Base-by-base conservation (phyloP, 805 yeast species). In the Sungouiozyma intestinalis region DNA sequence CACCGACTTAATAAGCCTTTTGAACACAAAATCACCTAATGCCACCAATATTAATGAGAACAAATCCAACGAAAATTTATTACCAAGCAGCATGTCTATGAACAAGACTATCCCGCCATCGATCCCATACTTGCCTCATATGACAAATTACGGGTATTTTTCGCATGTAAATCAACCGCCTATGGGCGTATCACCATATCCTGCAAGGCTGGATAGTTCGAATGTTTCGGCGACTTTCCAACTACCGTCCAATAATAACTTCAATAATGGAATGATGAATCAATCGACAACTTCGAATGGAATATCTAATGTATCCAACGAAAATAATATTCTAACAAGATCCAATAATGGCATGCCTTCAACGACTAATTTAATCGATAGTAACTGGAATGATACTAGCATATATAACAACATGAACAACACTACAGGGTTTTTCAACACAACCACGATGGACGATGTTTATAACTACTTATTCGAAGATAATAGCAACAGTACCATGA, bases 401-500 rank as follows among this genome's bases (percentile, higher is more conserved):
- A 48, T 55, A 15, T 39, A 40, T 14, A 53, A 48, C 36, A 41
- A 49, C 7, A 37, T 52, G 11, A 52, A 52, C 4, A 39, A 42
- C 16, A 44, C 51, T 2, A 46, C 47, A n/a, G 49, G 52, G 9
- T 45, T 51, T 40, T 57, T 55, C 35, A 54, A 55, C 36, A 57
- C 62, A 1, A 57, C 62, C 3, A 57, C 62, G 3, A 55, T 57
- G 58, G 60, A 57, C 43, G 60, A 57, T 39, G 55, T 57, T 13
- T 54, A 54, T 39, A 57, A 53, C 33, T 56, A 53, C 32, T 43
- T 56, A 35, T 57, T 57, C 35, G 58, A 57, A 36, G 55, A 52
- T 27, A 39, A 48, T 24, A 17, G 36, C n/a, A 33, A 33, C 36
- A 16, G 36, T 14, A 45, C 13, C 46, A 41, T 9, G 35, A 42